These are phyloP conservation scores for Mycena albidolilacea DNA, from an alignment of 768 basidiomycete species.

Conservation along the genomic window DNA sequence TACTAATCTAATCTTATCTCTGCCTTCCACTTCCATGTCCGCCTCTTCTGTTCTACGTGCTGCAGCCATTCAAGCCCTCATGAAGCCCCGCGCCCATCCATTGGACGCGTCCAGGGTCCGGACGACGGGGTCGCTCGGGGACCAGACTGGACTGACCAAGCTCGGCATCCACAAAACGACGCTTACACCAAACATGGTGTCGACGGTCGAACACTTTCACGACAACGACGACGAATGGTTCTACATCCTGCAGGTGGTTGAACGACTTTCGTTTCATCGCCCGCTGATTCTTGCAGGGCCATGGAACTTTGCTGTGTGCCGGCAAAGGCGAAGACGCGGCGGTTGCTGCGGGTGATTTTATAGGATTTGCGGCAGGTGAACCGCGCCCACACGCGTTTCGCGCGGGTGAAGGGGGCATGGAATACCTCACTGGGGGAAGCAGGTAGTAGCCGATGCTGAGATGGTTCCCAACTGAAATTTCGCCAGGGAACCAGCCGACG, in stretches of 20 bases:
- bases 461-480: background rate
- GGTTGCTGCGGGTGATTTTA: conserved; percentile 34
- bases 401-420: conserved; percentile 30
- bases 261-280: too few species aligned
- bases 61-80: conserved; percentile 35
- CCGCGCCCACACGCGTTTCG: conserved; percentile 33
- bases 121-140: conserved; percentile 31
- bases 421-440: conserved; percentile 33
- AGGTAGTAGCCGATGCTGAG: background rate
- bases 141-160: conserved; percentile 33
- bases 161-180: conserved; percentile 30
- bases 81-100: conserved; percentile 32
- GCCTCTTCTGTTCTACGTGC: conserved; percentile 31
- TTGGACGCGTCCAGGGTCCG: conserved; percentile 29
- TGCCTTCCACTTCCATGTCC: conserved; percentile 15
- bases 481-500: conserved; percentile 26
- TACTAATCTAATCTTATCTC: background rate
- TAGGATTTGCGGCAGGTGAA: conserved; percentile 29
- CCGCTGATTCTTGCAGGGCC: conserved; percentile 14
- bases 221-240: conserved; percentile 39
- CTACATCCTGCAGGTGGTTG: conserved; percentile 26
- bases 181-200: conserved; percentile 29
- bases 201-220: conserved; percentile 39
- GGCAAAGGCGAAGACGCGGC: conserved; percentile 27
- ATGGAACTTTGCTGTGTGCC: conserved; percentile 30